Conservation (phyloP, 2,329 filamentous ascomycete genomes). For the Dissoconium aciculare region DNA sequence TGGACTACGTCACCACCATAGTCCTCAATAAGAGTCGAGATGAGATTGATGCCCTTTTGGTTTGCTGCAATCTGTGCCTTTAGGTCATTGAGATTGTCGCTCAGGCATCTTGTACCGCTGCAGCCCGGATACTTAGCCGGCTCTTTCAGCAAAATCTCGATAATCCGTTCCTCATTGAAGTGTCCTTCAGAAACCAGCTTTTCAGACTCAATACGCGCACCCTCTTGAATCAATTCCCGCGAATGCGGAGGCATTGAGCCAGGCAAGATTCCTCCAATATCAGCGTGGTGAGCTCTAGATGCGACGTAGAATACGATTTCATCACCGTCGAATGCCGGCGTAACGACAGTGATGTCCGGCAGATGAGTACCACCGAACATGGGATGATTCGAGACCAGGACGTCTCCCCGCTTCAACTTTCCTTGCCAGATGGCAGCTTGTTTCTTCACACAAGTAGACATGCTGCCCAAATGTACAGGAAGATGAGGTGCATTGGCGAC, state of each 20-base stretch:
- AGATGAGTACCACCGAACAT: conserved; percentile 74
- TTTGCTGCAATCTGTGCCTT: conserved; percentile 81
- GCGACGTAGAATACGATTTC: conserved; percentile 72
- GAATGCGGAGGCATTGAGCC: conserved; percentile 72
- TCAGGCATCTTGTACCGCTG: conserved; percentile 61
- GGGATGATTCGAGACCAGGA: conserved; percentile 71
- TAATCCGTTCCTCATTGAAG: conserved; percentile 65
- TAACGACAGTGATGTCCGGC: conserved; percentile 69
- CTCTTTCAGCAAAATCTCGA: conserved; percentile 51
- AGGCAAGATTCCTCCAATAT: conserved; percentile 70
- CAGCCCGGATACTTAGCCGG: conserved; percentile 63
- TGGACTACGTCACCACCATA: conserved; percentile 65
- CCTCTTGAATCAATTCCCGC: conserved; percentile 43
- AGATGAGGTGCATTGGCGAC: conserved; percentile 69
- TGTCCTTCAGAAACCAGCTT: conserved; percentile 61
- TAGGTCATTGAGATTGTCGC: conserved; percentile 73
- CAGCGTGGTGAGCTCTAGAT: conserved; percentile 65
- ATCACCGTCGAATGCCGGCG: conserved; percentile 60
- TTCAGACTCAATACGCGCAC: conserved; percentile 40
- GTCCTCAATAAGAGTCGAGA: conserved; percentile 58
- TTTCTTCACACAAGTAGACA: conserved; percentile 70
- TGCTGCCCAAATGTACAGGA: conserved; percentile 66
- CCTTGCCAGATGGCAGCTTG: conserved; percentile 70
- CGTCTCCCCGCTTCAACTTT: conserved; percentile 62
- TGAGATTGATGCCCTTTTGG: conserved; percentile 68